Evolutionary conservation across 495 filamentous ascomycete genomes (phyloP).

Genomic region (Chaetomium fimeti): DNA sequence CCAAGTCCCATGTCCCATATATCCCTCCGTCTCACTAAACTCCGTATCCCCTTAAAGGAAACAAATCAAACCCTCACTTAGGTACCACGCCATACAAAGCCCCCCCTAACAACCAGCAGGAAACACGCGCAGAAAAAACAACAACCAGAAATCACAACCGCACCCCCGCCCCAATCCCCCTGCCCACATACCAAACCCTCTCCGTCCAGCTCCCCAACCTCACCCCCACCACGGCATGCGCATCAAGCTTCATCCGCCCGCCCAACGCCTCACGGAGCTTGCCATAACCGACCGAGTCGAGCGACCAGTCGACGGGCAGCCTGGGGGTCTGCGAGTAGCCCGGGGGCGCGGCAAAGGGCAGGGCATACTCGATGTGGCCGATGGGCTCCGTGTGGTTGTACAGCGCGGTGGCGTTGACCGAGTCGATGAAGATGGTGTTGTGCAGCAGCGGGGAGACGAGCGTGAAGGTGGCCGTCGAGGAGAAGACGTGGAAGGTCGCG

Average conservation of each 20-base stretch:
- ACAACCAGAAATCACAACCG: constrained; percentile 47
- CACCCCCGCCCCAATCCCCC: constrained; percentile 72
- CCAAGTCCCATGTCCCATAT: not conserved
- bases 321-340: constrained; percentile 66
- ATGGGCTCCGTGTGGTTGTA: constrained; percentile 77
- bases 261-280: constrained; percentile 81
- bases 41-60: not conserved
- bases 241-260: constrained; percentile 72
- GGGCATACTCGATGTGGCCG: constrained; percentile 69
- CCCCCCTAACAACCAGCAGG: no score
- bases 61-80: not conserved
- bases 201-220: constrained; percentile 70
- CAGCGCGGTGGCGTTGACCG: constrained; percentile 77
- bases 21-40: not conserved
- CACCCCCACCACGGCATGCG: constrained; percentile 69
- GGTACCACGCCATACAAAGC: not conserved
- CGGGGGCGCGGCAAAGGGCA: constrained; percentile 75
- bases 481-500: constrained; percentile 81
- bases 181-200: constrained; percentile 65
- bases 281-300: constrained; percentile 78
- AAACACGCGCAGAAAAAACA: not conserved
- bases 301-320: constrained; percentile 75
- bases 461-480: constrained; percentile 81
- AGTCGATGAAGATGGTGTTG: constrained; percentile 70
- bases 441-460: constrained; percentile 73